Conservation (phyloP, 2,329 filamentous ascomycete species). For the Fusarium oxysporum region DNA sequence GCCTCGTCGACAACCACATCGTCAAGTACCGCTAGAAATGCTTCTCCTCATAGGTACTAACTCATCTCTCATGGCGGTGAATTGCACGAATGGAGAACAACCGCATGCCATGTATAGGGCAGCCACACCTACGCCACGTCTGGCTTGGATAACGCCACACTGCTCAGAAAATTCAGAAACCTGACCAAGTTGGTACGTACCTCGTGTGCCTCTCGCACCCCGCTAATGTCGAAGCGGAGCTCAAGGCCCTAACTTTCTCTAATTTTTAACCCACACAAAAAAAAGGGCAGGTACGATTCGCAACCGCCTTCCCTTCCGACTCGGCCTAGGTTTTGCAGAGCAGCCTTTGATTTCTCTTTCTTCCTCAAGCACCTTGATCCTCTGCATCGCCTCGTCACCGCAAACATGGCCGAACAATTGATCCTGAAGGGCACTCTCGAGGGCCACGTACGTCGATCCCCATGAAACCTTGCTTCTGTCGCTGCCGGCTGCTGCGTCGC, state of each 20-base stretch:
- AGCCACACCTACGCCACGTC: constrained; percentile 12
- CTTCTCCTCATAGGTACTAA: not conserved
- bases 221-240: constrained; percentile 36
- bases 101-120: not conserved
- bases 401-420: constrained; percentile 88
- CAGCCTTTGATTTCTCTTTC: constrained; percentile 49
- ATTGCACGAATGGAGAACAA: not conserved
- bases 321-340: constrained; percentile 47
- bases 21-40: not conserved
- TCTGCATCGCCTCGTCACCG: constrained; percentile 58
- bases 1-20: too few species aligned
- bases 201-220: constrained; percentile 2
- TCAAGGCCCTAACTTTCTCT: constrained; percentile 57
- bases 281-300: constrained; percentile 52
- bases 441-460: constrained; percentile 80
- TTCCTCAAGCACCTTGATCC: constrained; percentile 52
- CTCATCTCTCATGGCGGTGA: not conserved
- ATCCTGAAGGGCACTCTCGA: constrained; percentile 97
- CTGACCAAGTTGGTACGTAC: constrained; percentile 5
- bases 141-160: constrained; percentile 5
- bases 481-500: constrained; percentile 35
- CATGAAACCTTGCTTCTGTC: constrained; percentile 24
- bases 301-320: constrained; percentile 47
- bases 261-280: constrained; percentile 64
- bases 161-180: not conserved